Base-by-base conservation (phyloP, 1,284 basidiomycete species). In the Fomitiporia mediterranea region DNA sequence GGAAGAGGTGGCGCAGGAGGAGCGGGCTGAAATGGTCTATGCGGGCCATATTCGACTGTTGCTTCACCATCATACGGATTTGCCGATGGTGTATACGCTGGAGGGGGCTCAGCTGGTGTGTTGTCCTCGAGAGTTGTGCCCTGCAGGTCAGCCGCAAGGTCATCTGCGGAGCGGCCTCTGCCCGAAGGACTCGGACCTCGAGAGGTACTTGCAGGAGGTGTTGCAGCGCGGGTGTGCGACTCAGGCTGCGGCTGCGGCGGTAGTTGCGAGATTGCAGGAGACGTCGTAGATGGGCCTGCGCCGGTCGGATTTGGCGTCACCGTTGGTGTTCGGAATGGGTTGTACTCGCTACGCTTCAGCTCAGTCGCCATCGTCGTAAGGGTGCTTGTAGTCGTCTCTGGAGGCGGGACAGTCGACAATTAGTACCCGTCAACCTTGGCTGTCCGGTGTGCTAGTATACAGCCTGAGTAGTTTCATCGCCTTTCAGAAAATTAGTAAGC, bases 31-130 rank as follows among this genome's bases (percentile, higher is more conserved):
- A 84, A 88, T 0, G 86, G 84, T 13, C 84, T 66, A 6, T 69
- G 61, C 0, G 86, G 86, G 0, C 86, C 86, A 28, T 76, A 68
- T 59, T 85, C 79, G 4, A 89, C 61, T 0, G 84, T 80, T 2
- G 73, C 68, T 65, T 89, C 86, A 9, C 84, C 86, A 2, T 75
- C 70, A 50, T 67, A 63, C 9, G 72, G 52, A 54, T 83, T 77
- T 1, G 86, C 76, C 2, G 74, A 63, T 0, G 79, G 71, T 0
- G 84, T 84, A 63, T 89, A 89, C 0, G 84, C 81, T 0, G 86
- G 86, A 0, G 85, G 86, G 17, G 83, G 81, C 17, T 83, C 81
- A 17, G 62, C 57, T 34, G 62, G 61, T 50, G 50, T 56, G 48
- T 32, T 51, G 21, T 35, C 32, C 17, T 46, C 34, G 21, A 58